These are phyloP conservation scores for Chaetomium sp. DNA, from an alignment of 2,329 filamentous ascomycete genomes.

Conservation along the genomic window DNA sequence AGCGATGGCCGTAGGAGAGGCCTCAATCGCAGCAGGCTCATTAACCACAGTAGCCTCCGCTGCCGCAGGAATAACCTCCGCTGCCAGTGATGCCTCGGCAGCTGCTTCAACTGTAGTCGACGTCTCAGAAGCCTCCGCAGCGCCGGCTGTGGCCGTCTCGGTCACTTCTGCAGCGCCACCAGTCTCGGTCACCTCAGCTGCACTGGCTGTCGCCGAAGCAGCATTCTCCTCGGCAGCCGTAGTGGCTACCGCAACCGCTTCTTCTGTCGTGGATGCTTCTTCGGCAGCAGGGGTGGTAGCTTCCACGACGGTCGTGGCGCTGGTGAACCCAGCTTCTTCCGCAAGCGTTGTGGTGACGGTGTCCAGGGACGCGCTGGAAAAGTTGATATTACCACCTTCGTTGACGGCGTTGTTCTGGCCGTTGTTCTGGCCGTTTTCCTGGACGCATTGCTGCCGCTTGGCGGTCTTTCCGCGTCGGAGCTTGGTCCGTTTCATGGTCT, in stretches of 20 bases:
- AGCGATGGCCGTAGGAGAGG: constrained; percentile 8
- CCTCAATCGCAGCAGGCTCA: constrained; percentile 1
- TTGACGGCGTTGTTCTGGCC: too few species aligned
- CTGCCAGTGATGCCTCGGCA: too few species aligned
- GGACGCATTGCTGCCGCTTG: constrained; percentile 21
- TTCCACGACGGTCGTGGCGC: constrained; percentile 4
- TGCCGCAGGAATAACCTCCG: neutral
- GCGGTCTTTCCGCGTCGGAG: constrained; percentile 20
- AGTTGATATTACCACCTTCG: neutral
- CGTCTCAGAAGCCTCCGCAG: too few species aligned
- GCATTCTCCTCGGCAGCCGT: neutral
- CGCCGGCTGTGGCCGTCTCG: too few species aligned
- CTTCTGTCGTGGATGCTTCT: neutral
- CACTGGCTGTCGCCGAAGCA: too few species aligned
- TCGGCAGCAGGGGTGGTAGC: neutral
- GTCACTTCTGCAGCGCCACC: too few species aligned
- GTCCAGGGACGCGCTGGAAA: constrained; percentile 4
- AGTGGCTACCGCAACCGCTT: neutral
- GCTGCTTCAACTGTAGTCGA: too few species aligned
- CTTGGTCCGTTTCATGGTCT: constrained; percentile 24
- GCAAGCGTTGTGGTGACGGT: neutral
- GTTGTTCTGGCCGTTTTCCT: too few species aligned
- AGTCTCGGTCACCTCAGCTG: too few species aligned
- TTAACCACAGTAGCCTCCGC: neutral
- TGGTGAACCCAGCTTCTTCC: constrained; percentile 2